Evolutionary conservation across 495 filamentous ascomycete species (phyloP).

Genomic region (Aspergillus indologenus): DNA sequence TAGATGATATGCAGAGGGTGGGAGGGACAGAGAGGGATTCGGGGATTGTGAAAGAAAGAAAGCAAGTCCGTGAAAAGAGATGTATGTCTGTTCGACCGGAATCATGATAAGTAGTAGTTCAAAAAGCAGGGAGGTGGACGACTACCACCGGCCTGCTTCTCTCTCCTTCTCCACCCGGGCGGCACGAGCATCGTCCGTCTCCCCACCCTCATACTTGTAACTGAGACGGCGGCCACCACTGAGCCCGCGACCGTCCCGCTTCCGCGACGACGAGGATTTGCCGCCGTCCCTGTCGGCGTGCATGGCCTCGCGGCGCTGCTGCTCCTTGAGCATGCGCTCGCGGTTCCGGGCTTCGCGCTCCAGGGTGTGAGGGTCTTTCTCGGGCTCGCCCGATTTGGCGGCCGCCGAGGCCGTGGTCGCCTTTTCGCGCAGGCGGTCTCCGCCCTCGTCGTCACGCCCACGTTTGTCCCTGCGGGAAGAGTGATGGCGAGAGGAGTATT

Average conservation of each 20-base stretch:
- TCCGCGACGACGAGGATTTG: slow-evolving; percentile 45
- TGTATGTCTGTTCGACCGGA: no score
- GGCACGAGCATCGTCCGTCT: slow-evolving; percentile 40
- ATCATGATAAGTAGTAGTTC: no score
- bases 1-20: not conserved
- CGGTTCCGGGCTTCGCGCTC: slow-evolving; percentile 75
- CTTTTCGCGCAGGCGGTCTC: slow-evolving; percentile 20
- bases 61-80: no score
- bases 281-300: slow-evolving; percentile 43
- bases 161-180: slow-evolving; percentile 47
- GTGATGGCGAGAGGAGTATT: slow-evolving; percentile 37
- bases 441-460: slow-evolving; percentile 28
- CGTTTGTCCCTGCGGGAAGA: slow-evolving; percentile 44
- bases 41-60: not conserved
- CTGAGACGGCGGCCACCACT: slow-evolving; percentile 50
- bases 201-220: slow-evolving; percentile 61
- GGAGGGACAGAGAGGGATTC: not conserved
- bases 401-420: slow-evolving; percentile 15
- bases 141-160: slow-evolving; percentile 37
- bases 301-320: slow-evolving; percentile 64
- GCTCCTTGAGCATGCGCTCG: slow-evolving; percentile 73
- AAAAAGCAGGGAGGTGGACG: no score
- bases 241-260: slow-evolving; percentile 53
- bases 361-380: slow-evolving; percentile 66
- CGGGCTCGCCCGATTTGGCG: slow-evolving; percentile 31